Percentiles rank a stretch among this genome's conserved stretches.
Conservation (phyloP, 495 filamentous ascomycete genomes). For the Talaromyces nanjingensis region DNA sequence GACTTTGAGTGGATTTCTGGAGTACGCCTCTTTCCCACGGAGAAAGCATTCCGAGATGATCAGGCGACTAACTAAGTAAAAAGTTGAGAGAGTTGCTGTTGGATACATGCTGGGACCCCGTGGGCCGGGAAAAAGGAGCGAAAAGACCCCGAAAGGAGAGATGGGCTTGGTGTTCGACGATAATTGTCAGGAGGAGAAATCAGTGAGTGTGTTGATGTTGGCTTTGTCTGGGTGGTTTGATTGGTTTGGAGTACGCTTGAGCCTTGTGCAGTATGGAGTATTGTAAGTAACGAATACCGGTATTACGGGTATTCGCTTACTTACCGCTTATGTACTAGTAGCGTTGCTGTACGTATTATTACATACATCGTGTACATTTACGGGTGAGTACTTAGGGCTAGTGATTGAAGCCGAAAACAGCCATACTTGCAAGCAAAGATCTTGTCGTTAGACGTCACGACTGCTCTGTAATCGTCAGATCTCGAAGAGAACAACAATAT, state of each 20-base stretch:
- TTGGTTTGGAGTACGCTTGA: background rate
- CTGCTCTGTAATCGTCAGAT: background rate
- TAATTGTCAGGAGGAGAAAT: background rate
- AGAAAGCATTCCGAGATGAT: background rate
- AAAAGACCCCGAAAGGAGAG: background rate
- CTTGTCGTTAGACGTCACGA: background rate
- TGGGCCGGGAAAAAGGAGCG: background rate
- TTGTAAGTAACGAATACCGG: background rate
- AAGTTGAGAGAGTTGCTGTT: background rate
- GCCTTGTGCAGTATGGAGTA: background rate
- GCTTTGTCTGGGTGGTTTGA: background rate
- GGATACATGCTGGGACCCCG: background rate
- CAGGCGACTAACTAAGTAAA: background rate
- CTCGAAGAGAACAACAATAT: background rate
- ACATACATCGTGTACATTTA: background rate
- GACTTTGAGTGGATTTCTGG: background rate
- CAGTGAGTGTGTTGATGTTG: background rate
- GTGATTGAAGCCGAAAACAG: background rate
- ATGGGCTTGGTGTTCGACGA: background rate
- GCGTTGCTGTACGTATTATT: background rate
- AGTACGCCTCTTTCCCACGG: background rate
- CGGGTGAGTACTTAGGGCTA: background rate
- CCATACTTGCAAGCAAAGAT: background rate
- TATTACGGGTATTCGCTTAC: background rate
- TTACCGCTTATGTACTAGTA: background rate